Evolutionary conservation across 805 yeast species (phyloP), one percentile per base, ranked within the genome.

Genomic region (Kuraishia hungarica): DNA sequence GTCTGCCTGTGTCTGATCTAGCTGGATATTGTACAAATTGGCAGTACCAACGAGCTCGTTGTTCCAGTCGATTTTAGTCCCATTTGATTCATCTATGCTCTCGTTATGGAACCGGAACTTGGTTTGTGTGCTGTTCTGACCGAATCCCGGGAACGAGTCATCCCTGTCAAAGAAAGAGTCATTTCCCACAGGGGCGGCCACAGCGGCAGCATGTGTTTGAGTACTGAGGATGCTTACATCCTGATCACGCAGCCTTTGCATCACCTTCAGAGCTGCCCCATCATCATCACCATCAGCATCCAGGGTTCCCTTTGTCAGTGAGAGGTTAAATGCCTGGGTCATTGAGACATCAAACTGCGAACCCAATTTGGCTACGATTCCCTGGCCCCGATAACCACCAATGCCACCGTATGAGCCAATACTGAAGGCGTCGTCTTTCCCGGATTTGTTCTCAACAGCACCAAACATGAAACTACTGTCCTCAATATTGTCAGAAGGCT

Each of bases 401-500:
- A 35, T 23, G 4, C 50, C 51, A 7, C 51, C 51, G 35, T 49
- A 49, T 17, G 51, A 49, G 11, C 35, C 51, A 19, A 49, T 22
- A 10, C 28, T 20, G 35, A 49, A 23, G 4, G 28, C 51, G n/a
- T 23, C 20, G 19, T 21, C 51, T 21, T 7, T 24, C 2, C 28
- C 28, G 11, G 51, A 19, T 19, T 26, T 21, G 35, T 10, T 28
- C 11, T 22, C 51, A 20, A 23, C n/a, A 8, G 51, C 28, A 8
- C 50, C 50, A n/a, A 47, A 47, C 50, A 47, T 47, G 22, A 47
- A 47, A 10, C 50, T 23, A 21, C 49, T 47, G 21, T 47, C 49
- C 20, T 47, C 21, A 22, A 8, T 22, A 11, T 22, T 47, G 24
- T 20, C 17, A 20, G 48, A 8, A 13, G 48, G 15, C 13, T 47